These are phyloP conservation scores for Cocos nucifera DNA, from an alignment of 176 grass and related monocot species.

Conservation along the genomic window DNA sequence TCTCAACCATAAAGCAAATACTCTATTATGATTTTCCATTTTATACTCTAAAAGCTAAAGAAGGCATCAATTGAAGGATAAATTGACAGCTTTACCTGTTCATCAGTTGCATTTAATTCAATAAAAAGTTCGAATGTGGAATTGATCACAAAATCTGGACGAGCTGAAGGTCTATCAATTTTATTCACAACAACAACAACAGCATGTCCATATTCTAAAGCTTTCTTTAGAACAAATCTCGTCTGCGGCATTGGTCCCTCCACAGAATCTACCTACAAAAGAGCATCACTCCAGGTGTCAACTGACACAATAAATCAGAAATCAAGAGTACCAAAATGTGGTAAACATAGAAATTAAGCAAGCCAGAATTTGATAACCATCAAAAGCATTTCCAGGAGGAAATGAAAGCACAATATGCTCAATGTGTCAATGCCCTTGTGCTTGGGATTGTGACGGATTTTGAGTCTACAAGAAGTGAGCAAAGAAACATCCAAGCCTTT, in stretches of 20 bases:
- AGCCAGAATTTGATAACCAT: no score
- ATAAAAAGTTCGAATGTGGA: slow-evolving; percentile 99
- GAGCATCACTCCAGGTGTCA: slow-evolving; percentile 1
- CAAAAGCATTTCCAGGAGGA: no score
- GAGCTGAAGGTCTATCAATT: slow-evolving; percentile 80
- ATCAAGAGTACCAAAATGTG: not conserved
- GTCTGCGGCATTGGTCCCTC: slow-evolving; percentile 99
- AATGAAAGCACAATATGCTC: no score
- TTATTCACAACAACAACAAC: slow-evolving; percentile 99
- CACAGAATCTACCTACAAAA: slow-evolving; percentile 87
- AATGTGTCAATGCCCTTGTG: no score
- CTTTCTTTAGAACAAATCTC: slow-evolving; percentile 98
- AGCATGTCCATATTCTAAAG: slow-evolving; percentile 93
- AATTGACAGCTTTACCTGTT: slow-evolving; percentile 52
- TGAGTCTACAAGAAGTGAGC: no score
- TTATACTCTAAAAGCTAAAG: slow-evolving; percentile 7
- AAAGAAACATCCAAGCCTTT: no score
- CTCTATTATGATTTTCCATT: not conserved
- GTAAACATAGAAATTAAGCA: no score
- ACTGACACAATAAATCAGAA: not conserved
- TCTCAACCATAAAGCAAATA: slow-evolving; percentile 15
- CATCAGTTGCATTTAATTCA: slow-evolving; percentile 94
- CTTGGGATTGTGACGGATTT: no score
- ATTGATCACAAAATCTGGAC: slow-evolving; percentile 91
- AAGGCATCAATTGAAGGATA: slow-evolving; percentile 18